Evolutionary conservation across 371 early-diverging fungal genomes (phyloP), one percentile per base, ranked within the genome.

Genomic region (Coemansia linderi): DNA sequence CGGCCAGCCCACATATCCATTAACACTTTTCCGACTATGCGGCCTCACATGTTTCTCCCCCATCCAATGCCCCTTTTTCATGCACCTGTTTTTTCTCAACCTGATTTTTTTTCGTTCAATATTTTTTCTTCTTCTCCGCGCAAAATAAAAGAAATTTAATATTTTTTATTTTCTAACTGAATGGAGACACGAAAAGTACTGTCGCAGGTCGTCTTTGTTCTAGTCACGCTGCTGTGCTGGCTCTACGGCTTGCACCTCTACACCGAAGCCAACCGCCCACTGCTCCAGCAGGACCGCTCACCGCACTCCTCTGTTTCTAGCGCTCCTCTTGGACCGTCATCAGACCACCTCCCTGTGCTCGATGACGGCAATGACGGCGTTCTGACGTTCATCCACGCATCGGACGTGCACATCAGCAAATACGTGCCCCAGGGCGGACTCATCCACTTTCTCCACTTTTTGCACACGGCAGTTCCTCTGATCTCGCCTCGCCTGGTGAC

Each of bases 321-420:
- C 24, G 2, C 31, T 27, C 37, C 1, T 33, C 13, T 50, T 6
- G 13, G 37, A 36, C 22, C 59, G 17, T 29, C 27, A 37, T 29
- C 15, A 41, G 27, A 33, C 22, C 22, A 46, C 13, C 9, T 22
- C 8, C 44, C n/a, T 13, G 61, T 17, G 6, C 54, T 79, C 10
- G 66, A 36, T 39, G 72, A 69, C 66, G 58, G 66, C 52, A 71
- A 31, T 65, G 69, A 68, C 66, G 33, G 50, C 46, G 36, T 80
- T 1, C 60, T 80, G 38, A 72, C 73, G n/a, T 80, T 80, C 37
- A 41, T 80, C 43, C 80, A 94, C 87, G 87, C 92, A 5, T 89
- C 95, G 0, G 95, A 95, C 76, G 54, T 95, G 4, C 96, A 95
- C 78, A 86, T 95, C 59, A 92, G 92, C 63, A 85, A 87, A 48